phyloP scores from a whole-genome alignment of 2,329 filamentous ascomycete genomes.

The Grosmannia penicillata region DNA sequence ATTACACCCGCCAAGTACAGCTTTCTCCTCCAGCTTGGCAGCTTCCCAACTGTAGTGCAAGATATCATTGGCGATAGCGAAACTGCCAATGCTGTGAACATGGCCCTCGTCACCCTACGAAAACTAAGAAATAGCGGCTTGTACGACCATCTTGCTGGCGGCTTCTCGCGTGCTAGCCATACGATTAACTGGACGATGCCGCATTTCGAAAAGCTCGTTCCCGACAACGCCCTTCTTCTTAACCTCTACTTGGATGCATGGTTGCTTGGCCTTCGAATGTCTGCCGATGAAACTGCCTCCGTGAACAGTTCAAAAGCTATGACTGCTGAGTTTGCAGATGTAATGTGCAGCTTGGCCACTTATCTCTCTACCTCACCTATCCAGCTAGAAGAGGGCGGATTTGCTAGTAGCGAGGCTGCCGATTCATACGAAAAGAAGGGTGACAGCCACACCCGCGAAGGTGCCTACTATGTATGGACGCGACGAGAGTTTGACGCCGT shows the following conservation, averaged over 20 bases:
- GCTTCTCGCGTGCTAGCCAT: conserved; percentile 64
- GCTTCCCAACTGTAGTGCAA: conserved; percentile 56
- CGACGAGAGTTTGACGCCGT: conserved; percentile 70
- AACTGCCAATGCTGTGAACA: conserved; percentile 56
- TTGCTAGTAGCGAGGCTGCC: conserved; percentile 80
- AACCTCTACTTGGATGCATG: conserved; percentile 79
- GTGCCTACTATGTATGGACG: conserved; percentile 92
- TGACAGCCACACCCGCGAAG: conserved; percentile 72
- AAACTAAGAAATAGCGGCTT: conserved; percentile 48
- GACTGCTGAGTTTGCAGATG: conserved; percentile 58
- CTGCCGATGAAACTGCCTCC: not conserved
- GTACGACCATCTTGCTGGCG: conserved; percentile 40
- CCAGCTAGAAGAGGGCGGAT: conserved; percentile 53
- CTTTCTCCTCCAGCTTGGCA: conserved; percentile 62
- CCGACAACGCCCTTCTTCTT: conserved; percentile 79
- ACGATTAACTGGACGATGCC: conserved; percentile 87
- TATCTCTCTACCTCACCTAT: conserved; percentile 67
- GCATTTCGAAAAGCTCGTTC: conserved; percentile 95
- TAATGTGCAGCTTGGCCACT: conserved; percentile 69
- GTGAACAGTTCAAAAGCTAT: conserved; percentile 10
- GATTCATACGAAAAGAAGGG: conserved; percentile 64
- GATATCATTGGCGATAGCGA: conserved; percentile 89
- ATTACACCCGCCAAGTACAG: conserved; percentile 73
- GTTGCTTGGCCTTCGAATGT: conserved; percentile 34
- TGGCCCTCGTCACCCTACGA: conserved; percentile 68